These are phyloP conservation scores for Saccharomyces paradoxus DNA, from an alignment of 805 yeast genomes.

Conservation along the genomic window DNA sequence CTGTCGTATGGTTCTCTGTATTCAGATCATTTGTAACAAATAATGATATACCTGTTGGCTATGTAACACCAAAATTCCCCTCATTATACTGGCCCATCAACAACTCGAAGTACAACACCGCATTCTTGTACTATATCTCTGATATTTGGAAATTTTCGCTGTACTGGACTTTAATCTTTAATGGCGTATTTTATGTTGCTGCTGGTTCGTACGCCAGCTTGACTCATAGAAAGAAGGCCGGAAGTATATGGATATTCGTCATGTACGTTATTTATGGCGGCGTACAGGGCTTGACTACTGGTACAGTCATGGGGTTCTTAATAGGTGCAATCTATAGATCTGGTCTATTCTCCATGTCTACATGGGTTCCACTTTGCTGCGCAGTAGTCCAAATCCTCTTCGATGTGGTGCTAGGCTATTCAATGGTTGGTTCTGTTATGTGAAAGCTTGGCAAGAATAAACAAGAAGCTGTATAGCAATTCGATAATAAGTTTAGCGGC, in stretches of 20 bases:
- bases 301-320: conserved; percentile 70
- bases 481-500: neutral
- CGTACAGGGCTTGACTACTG: conserved; percentile 59
- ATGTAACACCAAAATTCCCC: conserved; percentile 71
- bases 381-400: conserved; percentile 60
- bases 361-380: conserved; percentile 91
- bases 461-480: neutral
- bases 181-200: conserved; percentile 49
- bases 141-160: conserved; percentile 83
- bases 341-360: conserved; percentile 79
- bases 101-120: conserved; percentile 30
- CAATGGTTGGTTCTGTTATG: conserved; percentile 17
- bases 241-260: conserved; percentile 37
- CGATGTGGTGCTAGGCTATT: conserved; percentile 46
- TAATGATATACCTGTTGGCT: conserved; percentile 68
- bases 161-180: conserved; percentile 70
- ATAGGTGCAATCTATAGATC: conserved; percentile 68
- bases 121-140: conserved; percentile 55
- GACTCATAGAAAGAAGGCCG: conserved; percentile 36
- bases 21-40: conserved; percentile 35
- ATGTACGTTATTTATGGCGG: conserved; percentile 48
- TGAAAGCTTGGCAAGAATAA: conserved; percentile 1
- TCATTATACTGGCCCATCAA: conserved; percentile 65
- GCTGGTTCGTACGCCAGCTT: conserved; percentile 58
- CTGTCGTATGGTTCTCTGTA: neutral